phyloP scores from a whole-genome alignment of 768 basidiomycete species.

The Harrya chromipes region DNA sequence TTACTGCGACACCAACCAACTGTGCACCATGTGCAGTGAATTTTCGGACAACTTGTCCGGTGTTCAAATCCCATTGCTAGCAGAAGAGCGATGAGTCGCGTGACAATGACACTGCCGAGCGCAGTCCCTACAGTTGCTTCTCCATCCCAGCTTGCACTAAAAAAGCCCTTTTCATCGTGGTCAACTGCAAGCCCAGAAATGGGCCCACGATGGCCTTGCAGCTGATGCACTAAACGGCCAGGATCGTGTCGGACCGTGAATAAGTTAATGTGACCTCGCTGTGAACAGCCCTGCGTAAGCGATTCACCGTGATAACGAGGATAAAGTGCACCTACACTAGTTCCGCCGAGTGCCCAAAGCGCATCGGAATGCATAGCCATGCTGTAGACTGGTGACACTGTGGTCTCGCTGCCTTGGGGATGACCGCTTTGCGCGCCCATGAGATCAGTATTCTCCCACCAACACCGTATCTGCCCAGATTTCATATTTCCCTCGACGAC shows the following conservation, averaged over 20 bases:
- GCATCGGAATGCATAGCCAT: constrained; percentile 91
- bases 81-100: constrained; percentile 3
- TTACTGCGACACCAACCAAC: constrained; percentile 74
- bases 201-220: constrained; percentile 69
- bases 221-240: constrained; percentile 66
- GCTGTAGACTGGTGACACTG: constrained; percentile 79
- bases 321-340: constrained; percentile 55
- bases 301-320: constrained; percentile 17
- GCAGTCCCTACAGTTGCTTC: constrained; percentile 66
- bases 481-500: constrained; percentile 93
- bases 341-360: constrained; percentile 87
- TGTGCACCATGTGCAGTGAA: constrained; percentile 85
- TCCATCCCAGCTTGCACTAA: constrained; percentile 95
- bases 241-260: constrained; percentile 93
- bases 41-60: constrained; percentile 70
- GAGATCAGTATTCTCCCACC: constrained; percentile 77
- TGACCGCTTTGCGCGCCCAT: constrained; percentile 21
- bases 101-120: background rate
- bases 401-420: constrained; percentile 46
- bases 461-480: constrained; percentile 77
- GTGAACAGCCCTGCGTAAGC: constrained; percentile 13
- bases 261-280: constrained; percentile 91
- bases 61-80: constrained; percentile 98
- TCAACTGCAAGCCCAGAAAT: constrained; percentile 83
- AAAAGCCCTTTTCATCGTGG: constrained; percentile 79